phyloP scores from a whole-genome alignment of 345 rosid genomes.

The Euphorbia tirucalli region DNA sequence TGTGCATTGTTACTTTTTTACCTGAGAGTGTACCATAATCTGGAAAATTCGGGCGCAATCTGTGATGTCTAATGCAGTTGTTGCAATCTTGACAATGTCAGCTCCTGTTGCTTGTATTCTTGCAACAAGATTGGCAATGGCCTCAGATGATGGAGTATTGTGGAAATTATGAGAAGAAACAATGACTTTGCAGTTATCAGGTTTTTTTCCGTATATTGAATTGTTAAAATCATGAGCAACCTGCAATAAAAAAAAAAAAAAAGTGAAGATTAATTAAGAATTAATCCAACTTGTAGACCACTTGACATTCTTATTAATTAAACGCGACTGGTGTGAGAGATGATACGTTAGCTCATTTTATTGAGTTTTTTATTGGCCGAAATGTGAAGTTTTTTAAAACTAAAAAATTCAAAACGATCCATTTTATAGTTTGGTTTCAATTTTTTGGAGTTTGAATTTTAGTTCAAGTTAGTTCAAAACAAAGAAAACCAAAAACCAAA shows the following conservation, averaged over 20 bases:
- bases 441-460: no score
- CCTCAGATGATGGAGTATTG: conserved; percentile 48
- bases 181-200: conserved; percentile 45
- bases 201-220: conserved; percentile 42
- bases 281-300: no score
- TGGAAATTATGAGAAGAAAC: conserved; percentile 61
- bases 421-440: no score
- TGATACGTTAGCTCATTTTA: no score
- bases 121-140: conserved; percentile 49
- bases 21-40: conserved; percentile 51
- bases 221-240: conserved; percentile 47
- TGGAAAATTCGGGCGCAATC: conserved; percentile 48
- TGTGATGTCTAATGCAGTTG: conserved; percentile 53
- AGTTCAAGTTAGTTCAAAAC: no score
- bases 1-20: no score
- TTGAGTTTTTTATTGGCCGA: no score
- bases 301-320: no score
- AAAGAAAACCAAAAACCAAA: no score
- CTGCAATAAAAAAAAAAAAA: conserved; percentile 35
- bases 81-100: conserved; percentile 54
- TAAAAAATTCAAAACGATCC: no score
- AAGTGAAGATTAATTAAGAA: background rate
- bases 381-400: no score
- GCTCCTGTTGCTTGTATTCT: conserved; percentile 58
- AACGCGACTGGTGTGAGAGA: no score